phyloP scores from a whole-genome alignment of 2,329 filamentous ascomycete genomes.

The Colletotrichum tropicale region DNA sequence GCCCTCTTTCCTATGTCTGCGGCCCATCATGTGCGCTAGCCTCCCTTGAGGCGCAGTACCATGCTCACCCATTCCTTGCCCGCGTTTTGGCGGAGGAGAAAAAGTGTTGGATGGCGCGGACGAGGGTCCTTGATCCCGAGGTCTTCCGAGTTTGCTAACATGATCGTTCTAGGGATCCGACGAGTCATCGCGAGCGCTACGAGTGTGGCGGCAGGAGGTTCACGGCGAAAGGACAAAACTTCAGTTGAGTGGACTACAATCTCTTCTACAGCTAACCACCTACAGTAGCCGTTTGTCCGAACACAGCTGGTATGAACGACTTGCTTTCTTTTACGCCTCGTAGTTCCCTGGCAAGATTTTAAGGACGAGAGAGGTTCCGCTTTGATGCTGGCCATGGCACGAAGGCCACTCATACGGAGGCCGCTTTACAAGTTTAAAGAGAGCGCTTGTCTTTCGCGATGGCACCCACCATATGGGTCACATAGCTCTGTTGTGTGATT shows the following conservation, averaged over 20 bases:
- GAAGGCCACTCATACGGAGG: not conserved
- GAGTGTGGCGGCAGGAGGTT: fast-evolving
- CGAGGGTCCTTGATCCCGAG: not conserved
- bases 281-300: not conserved
- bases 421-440: not conserved
- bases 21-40: not conserved
- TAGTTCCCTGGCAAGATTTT: not conserved
- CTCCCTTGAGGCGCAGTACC: not conserved
- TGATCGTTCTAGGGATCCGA: not conserved
- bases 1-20: not conserved
- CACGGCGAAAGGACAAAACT: fast-evolving
- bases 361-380: not conserved
- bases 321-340: not conserved
- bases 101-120: not conserved
- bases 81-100: not conserved
- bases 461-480: too few species aligned
- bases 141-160: not conserved
- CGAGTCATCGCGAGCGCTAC: not conserved
- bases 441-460: not conserved
- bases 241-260: not conserved
- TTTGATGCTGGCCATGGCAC: not conserved
- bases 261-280: fast-evolving
- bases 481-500: not conserved
- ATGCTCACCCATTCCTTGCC: not conserved
- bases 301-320: fast-evolving